Conservation (phyloP, 1,284 basidiomycete genomes). For the Blastosporella zonata region DNA sequence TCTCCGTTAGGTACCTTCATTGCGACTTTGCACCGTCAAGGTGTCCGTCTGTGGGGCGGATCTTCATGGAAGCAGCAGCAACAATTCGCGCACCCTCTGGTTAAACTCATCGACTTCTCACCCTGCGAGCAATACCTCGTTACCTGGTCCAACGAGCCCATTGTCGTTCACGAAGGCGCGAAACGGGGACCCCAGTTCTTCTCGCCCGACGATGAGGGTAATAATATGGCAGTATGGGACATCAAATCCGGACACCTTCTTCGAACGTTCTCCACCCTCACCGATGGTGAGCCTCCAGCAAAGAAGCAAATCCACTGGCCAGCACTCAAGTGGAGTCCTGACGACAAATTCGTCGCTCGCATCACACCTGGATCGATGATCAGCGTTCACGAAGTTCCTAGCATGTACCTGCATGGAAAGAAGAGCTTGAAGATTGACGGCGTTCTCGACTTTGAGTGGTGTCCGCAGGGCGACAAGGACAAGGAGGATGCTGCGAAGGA, state of each 20-base stretch:
- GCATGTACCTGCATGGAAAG: conserved; percentile 94
- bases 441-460: conserved; percentile 99
- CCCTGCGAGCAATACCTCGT: conserved; percentile 97
- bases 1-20: conserved; percentile 94
- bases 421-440: conserved; percentile 98
- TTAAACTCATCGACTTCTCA: conserved; percentile 96
- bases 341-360: conserved; percentile 93
- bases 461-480: conserved; percentile 90
- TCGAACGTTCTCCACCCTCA: conserved; percentile 85
- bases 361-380: conserved; percentile 90
- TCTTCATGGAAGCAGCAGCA: conserved; percentile 82
- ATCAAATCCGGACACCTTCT: conserved; percentile 91
- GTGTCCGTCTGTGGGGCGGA: conserved; percentile 96
- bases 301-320: conserved; percentile 94
- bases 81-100: conserved; percentile 94
- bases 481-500: conserved; percentile 70
- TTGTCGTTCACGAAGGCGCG: conserved; percentile 82
- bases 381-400: conserved; percentile 93
- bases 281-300: conserved; percentile 54
- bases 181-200: conserved; percentile 84
- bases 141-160: conserved; percentile 97
- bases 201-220: conserved; percentile 94
- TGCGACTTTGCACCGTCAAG: conserved; percentile 92
- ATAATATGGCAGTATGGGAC: conserved; percentile 98
- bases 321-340: conserved; percentile 95